A percentile compares a stretch with the other conserved stretches of the same genome.
Evolutionary conservation across 305 asterid genomes (phyloP).

Genomic region (Fraxinus nigra): DNA sequence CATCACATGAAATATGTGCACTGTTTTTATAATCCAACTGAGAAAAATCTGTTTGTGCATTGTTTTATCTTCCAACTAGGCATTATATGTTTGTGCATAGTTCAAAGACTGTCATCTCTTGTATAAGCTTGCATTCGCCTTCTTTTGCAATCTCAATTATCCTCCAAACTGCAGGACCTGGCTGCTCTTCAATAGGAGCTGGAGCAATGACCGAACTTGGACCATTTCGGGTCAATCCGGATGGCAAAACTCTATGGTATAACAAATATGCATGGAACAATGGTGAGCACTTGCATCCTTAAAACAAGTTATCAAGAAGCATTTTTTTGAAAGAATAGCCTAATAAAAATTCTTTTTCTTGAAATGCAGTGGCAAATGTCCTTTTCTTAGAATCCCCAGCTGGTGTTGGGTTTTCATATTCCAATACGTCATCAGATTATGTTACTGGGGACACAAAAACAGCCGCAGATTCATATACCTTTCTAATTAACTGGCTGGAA

Average conservation of each 20-base stretch:
- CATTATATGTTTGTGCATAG: neutral
- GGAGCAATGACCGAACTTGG: constrained; percentile 46
- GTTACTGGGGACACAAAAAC: neutral
- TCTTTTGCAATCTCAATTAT: neutral
- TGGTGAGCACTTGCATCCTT: constrained; percentile 14
- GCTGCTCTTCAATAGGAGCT: constrained; percentile 39
- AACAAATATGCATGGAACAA: constrained; percentile 42
- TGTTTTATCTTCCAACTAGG: neutral
- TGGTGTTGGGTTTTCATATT: constrained; percentile 65
- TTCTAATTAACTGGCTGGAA: neutral
- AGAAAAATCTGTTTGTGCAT: neutral
- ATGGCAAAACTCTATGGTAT: constrained; percentile 35
- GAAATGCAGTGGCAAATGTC: constrained; percentile 48
- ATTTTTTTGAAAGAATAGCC: neutral
- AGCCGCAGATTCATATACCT: neutral
- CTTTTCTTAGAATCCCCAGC: constrained; percentile 68
- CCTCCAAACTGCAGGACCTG: constrained; percentile 29
- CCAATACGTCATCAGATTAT: constrained; percentile 47
- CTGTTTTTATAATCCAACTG: neutral
- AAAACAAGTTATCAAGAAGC: neutral
- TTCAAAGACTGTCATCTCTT: neutral
- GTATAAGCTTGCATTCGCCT: neutral
- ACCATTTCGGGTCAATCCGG: constrained; percentile 38
- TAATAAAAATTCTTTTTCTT: neutral
- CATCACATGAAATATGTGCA: neutral